These are phyloP conservation scores for Neoscytalidium dimidiatum DNA, from an alignment of 2,329 filamentous ascomycete genomes.

Conservation along the genomic window DNA sequence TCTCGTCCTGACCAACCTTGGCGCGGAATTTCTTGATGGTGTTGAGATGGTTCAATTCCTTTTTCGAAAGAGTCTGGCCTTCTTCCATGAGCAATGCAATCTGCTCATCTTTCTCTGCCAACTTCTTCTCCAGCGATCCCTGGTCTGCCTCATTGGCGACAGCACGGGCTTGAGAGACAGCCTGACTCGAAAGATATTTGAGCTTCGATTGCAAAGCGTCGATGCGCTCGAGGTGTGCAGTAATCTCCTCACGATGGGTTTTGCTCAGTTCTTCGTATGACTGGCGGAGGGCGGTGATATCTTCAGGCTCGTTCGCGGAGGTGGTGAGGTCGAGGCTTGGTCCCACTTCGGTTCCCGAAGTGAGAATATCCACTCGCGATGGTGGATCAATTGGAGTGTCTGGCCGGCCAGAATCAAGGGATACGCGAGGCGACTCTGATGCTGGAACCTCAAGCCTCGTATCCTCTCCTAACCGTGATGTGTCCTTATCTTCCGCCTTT, in stretches of 20 bases:
- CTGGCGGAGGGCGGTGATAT: slow-evolving; percentile 51
- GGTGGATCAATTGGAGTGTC: slow-evolving; percentile 26
- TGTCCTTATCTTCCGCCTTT: slow-evolving; percentile 27
- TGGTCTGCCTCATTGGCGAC: slow-evolving; percentile 62
- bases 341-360: slow-evolving; percentile 25
- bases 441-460: not conserved
- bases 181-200: slow-evolving; percentile 80
- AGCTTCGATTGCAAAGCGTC: slow-evolving; percentile 91
- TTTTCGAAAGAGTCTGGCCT: slow-evolving; percentile 82
- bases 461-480: not conserved
- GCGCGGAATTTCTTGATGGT: slow-evolving; percentile 77
- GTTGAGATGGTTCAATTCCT: slow-evolving; percentile 79
- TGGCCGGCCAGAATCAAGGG: slow-evolving; percentile 34
- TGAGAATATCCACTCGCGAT: slow-evolving; percentile 1
- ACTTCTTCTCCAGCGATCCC: slow-evolving; percentile 71
- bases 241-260: slow-evolving; percentile 77
- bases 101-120: slow-evolving; percentile 87
- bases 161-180: slow-evolving; percentile 72
- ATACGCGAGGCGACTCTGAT: slow-evolving; percentile 33
- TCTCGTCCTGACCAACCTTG: slow-evolving; percentile 54
- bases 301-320: slow-evolving; percentile 20
- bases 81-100: slow-evolving; percentile 91
- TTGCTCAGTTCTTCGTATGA: slow-evolving; percentile 54
- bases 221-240: slow-evolving; percentile 82
- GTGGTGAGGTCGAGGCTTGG: slow-evolving; percentile 37